Evolutionary conservation across 176 grass and related monocot genomes (phyloP).

Genomic region (Dendrocalamus sinicus): DNA sequence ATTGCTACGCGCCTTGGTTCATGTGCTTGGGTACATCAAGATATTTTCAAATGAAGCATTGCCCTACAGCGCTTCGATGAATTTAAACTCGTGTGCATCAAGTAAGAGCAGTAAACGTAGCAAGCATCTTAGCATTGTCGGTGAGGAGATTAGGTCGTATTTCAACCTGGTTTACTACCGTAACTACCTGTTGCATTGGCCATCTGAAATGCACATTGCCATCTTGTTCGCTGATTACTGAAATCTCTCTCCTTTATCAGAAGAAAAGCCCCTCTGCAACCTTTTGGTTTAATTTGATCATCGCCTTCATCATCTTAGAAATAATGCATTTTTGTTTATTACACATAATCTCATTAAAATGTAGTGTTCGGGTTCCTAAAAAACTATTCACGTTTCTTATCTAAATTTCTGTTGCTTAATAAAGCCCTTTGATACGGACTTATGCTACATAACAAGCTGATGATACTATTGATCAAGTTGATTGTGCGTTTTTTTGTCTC

Average conservation of each 20-base stretch:
- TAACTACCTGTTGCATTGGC: background rate
- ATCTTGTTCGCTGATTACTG: slow-evolving; percentile 10
- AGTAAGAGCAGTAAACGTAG: background rate
- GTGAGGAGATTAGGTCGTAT: background rate
- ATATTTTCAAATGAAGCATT: background rate
- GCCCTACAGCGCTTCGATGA: background rate
- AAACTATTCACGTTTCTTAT: background rate
- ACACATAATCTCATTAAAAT: background rate
- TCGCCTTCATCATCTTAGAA: background rate
- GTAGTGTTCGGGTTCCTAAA: background rate
- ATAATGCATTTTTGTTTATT: background rate
- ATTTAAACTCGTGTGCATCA: slow-evolving; percentile 10
- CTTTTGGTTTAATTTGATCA: background rate
- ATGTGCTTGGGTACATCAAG: background rate
- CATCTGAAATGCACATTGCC: background rate
- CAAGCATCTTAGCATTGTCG: slow-evolving; percentile 23
- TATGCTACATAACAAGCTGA: background rate
- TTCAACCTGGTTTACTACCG: background rate
- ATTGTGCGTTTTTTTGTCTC: background rate
- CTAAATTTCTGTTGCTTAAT: background rate
- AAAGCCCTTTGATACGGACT: background rate
- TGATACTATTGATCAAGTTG: background rate
- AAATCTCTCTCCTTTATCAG: background rate
- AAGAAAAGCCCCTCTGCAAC: background rate
- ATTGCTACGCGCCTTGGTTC: background rate